Evolutionary conservation across 441 rosid genomes (phyloP).

Genomic region (Erysimum cheiri): DNA sequence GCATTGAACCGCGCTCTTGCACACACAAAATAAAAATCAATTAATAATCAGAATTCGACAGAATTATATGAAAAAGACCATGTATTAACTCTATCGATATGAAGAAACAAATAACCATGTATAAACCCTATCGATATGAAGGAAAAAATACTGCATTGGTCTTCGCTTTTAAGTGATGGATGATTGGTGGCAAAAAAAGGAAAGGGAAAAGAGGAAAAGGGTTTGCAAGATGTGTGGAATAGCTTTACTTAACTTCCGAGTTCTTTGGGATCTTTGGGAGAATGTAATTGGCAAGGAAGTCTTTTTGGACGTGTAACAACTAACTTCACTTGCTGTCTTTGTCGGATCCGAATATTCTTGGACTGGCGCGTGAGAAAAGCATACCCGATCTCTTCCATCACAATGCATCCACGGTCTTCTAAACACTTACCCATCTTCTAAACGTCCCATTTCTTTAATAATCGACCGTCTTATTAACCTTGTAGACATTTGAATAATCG

Average conservation of each 20-base stretch:
- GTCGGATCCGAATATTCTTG: slow-evolving; percentile 37
- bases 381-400: slow-evolving; percentile 17
- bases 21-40: not conserved
- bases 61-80: not conserved
- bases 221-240: slow-evolving; percentile 32
- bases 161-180: not conserved
- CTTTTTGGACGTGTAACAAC: slow-evolving; percentile 40
- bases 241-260: slow-evolving; percentile 37
- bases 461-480: not conserved
- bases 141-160: not conserved
- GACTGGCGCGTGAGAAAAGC: slow-evolving; percentile 36
- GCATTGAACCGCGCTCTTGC: not conserved
- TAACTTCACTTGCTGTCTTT: slow-evolving; percentile 42
- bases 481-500: not conserved
- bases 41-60: not conserved
- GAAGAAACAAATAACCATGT: too few species aligned
- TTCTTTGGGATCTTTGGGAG: slow-evolving; percentile 36
- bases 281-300: slow-evolving; percentile 27
- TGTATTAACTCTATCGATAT: too few species aligned
- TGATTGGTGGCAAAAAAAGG: slow-evolving; percentile 8
- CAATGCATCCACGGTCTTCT: too few species aligned
- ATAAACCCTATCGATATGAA: not conserved
- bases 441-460: not conserved
- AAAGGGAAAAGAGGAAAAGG: not conserved
- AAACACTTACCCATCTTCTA: not conserved